Evolutionary conservation across 768 basidiomycete species (phyloP).

Genomic region (Podaxis mareebaensis): DNA sequence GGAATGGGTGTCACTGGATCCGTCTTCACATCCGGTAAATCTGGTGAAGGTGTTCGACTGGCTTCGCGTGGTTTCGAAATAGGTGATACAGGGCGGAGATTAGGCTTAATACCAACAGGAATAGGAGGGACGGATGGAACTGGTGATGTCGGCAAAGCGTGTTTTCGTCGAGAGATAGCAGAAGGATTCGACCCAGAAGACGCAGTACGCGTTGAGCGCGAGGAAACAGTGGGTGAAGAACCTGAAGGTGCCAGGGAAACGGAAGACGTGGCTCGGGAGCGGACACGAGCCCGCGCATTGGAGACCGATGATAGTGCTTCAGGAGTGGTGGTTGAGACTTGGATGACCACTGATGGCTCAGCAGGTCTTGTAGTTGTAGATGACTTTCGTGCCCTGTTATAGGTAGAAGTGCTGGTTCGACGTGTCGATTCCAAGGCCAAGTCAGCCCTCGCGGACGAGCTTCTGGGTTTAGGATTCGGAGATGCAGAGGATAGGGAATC

Average conservation of each 20-base stretch:
- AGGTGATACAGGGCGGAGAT: background rate
- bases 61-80: background rate
- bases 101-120: background rate
- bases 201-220: slow-evolving; percentile 4
- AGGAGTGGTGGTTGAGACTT: slow-evolving; percentile 20
- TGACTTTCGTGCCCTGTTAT: slow-evolving; percentile 25
- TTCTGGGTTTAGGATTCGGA: background rate
- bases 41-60: slow-evolving; percentile 44
- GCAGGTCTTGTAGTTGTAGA: slow-evolving; percentile 15
- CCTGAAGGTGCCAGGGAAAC: slow-evolving; percentile 26
- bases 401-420: slow-evolving; percentile 4
- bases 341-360: slow-evolving; percentile 9
- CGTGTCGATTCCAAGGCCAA: slow-evolving; percentile 30
- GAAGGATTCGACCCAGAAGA: slow-evolving; percentile 20
- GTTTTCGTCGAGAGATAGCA: slow-evolving; percentile 16
- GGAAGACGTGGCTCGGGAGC: slow-evolving; percentile 30
- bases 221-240: slow-evolving; percentile 16
- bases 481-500: background rate
- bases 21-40: slow-evolving; percentile 33
- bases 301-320: slow-evolving; percentile 18
- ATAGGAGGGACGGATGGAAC: slow-evolving; percentile 21
- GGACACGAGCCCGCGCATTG: slow-evolving; percentile 18
- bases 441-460: slow-evolving; percentile 15
- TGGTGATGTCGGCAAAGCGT: slow-evolving; percentile 8
- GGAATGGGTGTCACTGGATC: slow-evolving; percentile 38